A percentile compares a stretch with the other conserved stretches of the same genome.
Conservation (phyloP, 176 grass and related monocot genomes). For the Bonia amplexicaulis region DNA sequence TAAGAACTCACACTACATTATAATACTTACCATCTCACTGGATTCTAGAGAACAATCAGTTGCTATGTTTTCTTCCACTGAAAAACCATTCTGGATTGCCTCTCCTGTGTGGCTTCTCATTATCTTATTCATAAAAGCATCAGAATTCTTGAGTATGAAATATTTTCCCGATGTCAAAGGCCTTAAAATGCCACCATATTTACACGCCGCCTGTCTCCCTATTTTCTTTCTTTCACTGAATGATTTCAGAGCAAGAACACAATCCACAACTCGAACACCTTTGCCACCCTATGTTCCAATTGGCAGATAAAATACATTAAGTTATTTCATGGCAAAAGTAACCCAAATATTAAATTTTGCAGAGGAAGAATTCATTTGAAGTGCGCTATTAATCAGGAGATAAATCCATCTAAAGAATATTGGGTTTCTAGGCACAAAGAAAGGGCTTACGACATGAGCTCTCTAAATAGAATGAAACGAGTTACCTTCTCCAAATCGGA, state of each 20-base stretch:
- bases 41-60: conserved; percentile 50
- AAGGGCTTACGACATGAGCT: background rate
- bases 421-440: background rate
- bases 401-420: background rate
- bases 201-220: conserved; percentile 40
- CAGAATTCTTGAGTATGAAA: conserved; percentile 77
- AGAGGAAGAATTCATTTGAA: background rate
- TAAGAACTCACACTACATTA: background rate
- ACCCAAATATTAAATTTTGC: background rate
- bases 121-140: conserved; percentile 76
- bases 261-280: conserved; percentile 69
- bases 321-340: background rate
- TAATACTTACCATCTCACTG: conserved; percentile 51
- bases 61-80: conserved; percentile 39
- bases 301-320: conserved; percentile 19
- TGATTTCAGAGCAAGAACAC: conserved; percentile 74
- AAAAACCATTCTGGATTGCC: conserved; percentile 32
- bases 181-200: conserved; percentile 47
- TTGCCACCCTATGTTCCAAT: conserved; percentile 68
- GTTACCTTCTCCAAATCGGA: conserved; percentile 82
- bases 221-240: conserved; percentile 53
- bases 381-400: background rate
- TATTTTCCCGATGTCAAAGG: conserved; percentile 44
- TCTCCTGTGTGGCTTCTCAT: conserved; percentile 42
- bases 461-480: background rate